Evolutionary conservation across 768 basidiomycete genomes (phyloP), one percentile per base, ranked within the genome.

Genomic region (Tulasnella sp.): DNA sequence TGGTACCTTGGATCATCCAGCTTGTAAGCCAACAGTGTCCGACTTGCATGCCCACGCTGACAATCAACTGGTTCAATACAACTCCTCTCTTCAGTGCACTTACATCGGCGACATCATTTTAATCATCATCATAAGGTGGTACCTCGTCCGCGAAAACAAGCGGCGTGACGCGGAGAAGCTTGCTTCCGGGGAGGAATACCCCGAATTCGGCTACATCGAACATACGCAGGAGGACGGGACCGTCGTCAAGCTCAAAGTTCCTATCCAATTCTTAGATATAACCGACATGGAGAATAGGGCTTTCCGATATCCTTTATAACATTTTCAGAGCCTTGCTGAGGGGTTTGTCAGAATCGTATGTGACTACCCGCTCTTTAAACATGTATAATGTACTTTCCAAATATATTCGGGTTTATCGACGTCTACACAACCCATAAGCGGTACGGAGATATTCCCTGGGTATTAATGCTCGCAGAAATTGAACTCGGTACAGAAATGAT

Each of bases 141-240:
- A 42, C 38, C 81, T 81, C 31, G 44, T 56, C 74, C 3, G 80
- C 4, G 81, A 81, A 72, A 81, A 81, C 80, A 80, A 56, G 52
- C 80, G 81, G 3, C 75, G 81, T n/a, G 81, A 81, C 56, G 76
- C 75, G 24, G 79, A 80, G 72, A 72, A 81, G 68, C 24, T 40
- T 34, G 75, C 39, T 21, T 38, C 46, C 27, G 72, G 39, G 39
- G 68, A 79, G 42, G 80, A 80, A 36, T 74, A 75, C 34, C 71
- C 58, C 44, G 80, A 81, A 46, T 75, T 36, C 36, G 78, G 76
- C 21, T 81, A 80, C 71, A 52, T 81, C 71, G 78, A 79, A 40
- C 38, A 38, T 21, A 62, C 38, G 12, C 44, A 62, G n/a, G 79
- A 44, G 75, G 79, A 80, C 46, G 79, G 79, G 18, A 7, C 78